Evolutionary conservation across 768 basidiomycete species (phyloP).

Genomic region (Candolleomyces efflorescens): DNA sequence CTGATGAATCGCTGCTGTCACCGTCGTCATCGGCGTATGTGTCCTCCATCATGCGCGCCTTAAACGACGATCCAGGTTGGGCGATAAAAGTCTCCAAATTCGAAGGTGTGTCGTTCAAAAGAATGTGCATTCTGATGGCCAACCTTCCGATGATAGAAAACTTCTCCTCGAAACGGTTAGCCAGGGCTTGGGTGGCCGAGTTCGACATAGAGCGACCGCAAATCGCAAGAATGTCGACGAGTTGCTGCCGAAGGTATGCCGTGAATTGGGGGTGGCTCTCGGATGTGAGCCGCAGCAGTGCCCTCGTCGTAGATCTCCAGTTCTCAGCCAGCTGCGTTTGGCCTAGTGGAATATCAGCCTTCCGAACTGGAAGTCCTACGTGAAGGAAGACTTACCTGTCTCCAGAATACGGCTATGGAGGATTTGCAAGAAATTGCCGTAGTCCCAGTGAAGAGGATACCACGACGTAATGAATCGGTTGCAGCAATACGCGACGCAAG

Average conservation of each 20-base stretch:
- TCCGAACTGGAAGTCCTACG: not conserved
- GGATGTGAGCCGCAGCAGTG: constrained; percentile 11
- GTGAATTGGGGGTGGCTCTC: constrained; percentile 8
- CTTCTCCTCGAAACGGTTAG: constrained; percentile 11
- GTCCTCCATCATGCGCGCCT: constrained; percentile 25
- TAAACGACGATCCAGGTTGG: constrained; percentile 23
- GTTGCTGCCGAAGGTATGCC: constrained; percentile 6
- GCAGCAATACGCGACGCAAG: constrained; percentile 34
- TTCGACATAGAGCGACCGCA: constrained; percentile 5
- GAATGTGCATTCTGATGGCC: constrained; percentile 27
- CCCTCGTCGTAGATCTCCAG: constrained; percentile 24
- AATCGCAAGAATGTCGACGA: constrained; percentile 6
- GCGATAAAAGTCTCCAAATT: constrained; percentile 23
- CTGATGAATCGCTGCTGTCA: constrained; percentile 8
- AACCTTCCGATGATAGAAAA: constrained; percentile 23
- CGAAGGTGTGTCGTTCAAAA: constrained; percentile 18
- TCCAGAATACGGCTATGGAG: constrained; percentile 33
- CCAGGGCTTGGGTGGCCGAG: constrained; percentile 6
- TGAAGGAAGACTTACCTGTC: constrained; percentile 23
- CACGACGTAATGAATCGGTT: constrained; percentile 37
- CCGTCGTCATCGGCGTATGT: constrained; percentile 18
- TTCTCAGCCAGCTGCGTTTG: constrained; percentile 15
- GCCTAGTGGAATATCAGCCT: constrained; percentile 4
- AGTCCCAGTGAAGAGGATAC: constrained; percentile 41
- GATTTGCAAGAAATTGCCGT: constrained; percentile 32